Evolutionary conservation across 2,329 filamentous ascomycete species (phyloP).

Genomic region (Aspergillus fijiensis): DNA sequence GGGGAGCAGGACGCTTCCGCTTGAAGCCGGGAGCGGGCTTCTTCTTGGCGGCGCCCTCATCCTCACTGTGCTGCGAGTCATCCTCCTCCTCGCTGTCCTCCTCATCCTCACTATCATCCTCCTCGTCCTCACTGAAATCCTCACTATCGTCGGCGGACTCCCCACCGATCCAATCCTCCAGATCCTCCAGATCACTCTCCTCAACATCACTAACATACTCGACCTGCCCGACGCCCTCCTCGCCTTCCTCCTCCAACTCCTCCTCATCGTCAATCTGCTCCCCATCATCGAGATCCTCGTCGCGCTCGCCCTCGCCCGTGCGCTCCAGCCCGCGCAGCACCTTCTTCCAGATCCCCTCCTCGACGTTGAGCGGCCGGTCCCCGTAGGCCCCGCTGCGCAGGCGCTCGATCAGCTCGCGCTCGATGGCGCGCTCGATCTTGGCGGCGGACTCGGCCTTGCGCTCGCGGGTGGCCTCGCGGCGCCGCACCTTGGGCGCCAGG

Average conservation of each 20-base stretch:
- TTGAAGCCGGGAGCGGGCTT: constrained; percentile 51
- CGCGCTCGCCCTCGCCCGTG: constrained; percentile 75
- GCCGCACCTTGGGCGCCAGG: constrained; percentile 83
- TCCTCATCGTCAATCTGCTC: constrained; percentile 76
- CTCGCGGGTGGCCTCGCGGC: constrained; percentile 72
- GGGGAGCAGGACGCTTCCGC: constrained; percentile 56
- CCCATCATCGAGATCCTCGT: constrained; percentile 86
- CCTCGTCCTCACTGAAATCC: constrained; percentile 53
- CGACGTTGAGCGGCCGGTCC: constrained; percentile 90
- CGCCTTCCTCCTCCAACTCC: constrained; percentile 59
- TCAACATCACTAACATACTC: constrained; percentile 94
- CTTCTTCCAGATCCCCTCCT: constrained; percentile 95
- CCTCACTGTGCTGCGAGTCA: constrained; percentile 39
- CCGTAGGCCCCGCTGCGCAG: constrained; percentile 91
- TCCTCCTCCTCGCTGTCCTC: constrained; percentile 47
- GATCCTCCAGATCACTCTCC: constrained; percentile 84
- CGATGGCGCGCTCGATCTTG: constrained; percentile 93
- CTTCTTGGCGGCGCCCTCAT: constrained; percentile 40
- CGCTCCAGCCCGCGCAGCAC: constrained; percentile 88
- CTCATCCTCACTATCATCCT: constrained; percentile 56
- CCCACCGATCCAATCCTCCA: constrained; percentile 89
- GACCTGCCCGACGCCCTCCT: constrained; percentile 72
- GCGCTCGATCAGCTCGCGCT: constrained; percentile 89
- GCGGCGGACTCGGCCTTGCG: constrained; percentile 77
- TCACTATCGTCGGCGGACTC: constrained; percentile 50